phyloP scores from a whole-genome alignment of 768 basidiomycete genomes.

The Tephrocybe sp. region DNA sequence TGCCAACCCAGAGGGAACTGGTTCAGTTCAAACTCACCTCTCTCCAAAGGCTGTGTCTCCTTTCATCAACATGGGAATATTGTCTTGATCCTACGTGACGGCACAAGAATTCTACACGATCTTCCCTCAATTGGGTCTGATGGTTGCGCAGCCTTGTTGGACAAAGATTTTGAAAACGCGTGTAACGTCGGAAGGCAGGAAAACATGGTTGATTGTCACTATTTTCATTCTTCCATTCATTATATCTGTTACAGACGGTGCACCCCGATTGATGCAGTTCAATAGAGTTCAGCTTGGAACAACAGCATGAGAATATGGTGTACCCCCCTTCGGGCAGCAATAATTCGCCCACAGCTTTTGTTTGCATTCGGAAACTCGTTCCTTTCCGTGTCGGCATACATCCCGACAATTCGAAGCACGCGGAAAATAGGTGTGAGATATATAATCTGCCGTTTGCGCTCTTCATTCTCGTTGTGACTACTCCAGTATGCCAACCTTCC shows the following conservation, averaged over 20 bases:
- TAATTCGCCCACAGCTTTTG: constrained; percentile 17
- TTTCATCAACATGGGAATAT: constrained; percentile 11
- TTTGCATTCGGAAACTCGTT: constrained; percentile 10
- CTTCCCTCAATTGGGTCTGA: constrained; percentile 15
- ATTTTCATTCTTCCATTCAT: constrained; percentile 14
- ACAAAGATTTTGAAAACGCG: constrained; percentile 3
- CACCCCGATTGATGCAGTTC: constrained; percentile 11
- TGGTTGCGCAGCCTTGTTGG: constrained; percentile 12
- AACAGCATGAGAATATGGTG: constrained; percentile 9
- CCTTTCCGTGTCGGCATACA: constrained; percentile 13
- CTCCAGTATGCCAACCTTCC: constrained; percentile 12
- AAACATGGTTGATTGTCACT: constrained; percentile 13
- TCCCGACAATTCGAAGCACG: constrained; percentile 17
- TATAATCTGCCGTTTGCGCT: constrained; percentile 11
- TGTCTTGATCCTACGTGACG: constrained; percentile 8
- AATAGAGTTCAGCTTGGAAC: constrained; percentile 10
- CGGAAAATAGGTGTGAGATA: constrained; percentile 18
- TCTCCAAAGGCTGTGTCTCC: constrained; percentile 16
- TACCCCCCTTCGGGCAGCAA: constrained; percentile 12
- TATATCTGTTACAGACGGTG: constrained; percentile 1
- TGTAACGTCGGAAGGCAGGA: constrained; percentile 9
- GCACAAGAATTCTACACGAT: constrained; percentile 12
- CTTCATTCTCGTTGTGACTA: constrained; percentile 9
- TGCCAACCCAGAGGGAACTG: constrained; percentile 17
- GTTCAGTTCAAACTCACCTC: constrained; percentile 10